Evolutionary conservation across 2,329 filamentous ascomycete genomes (phyloP), one percentile per base, ranked within the genome.

Genomic region (Arthrobotrys iridis): DNA sequence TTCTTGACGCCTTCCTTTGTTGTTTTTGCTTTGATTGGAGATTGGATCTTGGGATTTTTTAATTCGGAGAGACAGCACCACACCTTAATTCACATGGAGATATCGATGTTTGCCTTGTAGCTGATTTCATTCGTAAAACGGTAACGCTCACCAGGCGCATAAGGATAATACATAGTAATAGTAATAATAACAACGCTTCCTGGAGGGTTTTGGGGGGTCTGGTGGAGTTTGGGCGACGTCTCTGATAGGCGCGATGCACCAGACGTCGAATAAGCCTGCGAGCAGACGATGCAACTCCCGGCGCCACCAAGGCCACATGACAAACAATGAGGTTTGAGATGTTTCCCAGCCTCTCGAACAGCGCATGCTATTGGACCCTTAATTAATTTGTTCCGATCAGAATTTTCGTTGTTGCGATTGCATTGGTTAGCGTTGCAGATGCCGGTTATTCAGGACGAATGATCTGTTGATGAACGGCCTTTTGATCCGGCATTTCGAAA

Each of bases 1-100:
- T 43, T 28, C 7, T 73, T 66, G 52, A 52, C 45, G 68, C 68
- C 68, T 65, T 63, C 60, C 50, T 15, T 52, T 73, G 37, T 60
- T 64, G 30, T 57, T 26, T 65, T 72, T 40, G 48, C 22, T 30
- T 60, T 52, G 37, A 33, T 37, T 37, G 37, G 30, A 73, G 46
- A 65, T 52, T 55, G 68, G 68, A 65, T 73, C 68, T 43, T 60
- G 68, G 68, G 59, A 65, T 45, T 26, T 45, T 26, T 55, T 4
- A 15, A 43, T 50, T 37, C 52, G 28, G 45, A 70, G 37, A 18
- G 22, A 59, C 40, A 59, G 43, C 43, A 28, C 37, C 26, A 59
- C 46, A 22, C 57, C 15, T n/a, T n/a, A n/a, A n/a, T n/a, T n/a
- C 18, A 50, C 26, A 48, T 35, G 28, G 15, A 28, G 7, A 52